Percentiles rank a stretch among this genome's conserved stretches.
Conservation (phyloP, 2,329 filamentous ascomycete species). For the Thielaviopsis ethacetica region DNA sequence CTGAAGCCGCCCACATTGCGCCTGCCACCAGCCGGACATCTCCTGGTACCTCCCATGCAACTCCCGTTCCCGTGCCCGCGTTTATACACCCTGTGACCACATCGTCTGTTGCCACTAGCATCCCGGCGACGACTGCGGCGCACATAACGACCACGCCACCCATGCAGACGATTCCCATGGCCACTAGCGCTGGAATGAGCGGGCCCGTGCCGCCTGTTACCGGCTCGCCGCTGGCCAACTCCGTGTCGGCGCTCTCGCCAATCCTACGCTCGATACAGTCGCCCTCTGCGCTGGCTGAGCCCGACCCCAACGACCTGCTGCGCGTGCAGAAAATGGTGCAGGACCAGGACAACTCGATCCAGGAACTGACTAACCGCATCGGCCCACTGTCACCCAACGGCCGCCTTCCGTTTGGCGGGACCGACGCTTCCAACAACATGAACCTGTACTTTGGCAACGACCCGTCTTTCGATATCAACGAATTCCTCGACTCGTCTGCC, state of each 20-base stretch:
- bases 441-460: conserved; percentile 16
- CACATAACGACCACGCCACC: conserved; percentile 13
- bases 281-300: conserved; percentile 45
- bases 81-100: conserved; percentile 13
- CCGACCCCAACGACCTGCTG: conserved; percentile 61
- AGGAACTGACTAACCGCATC: conserved; percentile 56
- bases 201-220: background rate
- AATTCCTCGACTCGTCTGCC: conserved; percentile 22
- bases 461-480: conserved; percentile 26
- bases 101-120: conserved; percentile 7
- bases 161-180: conserved; percentile 13
- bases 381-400: conserved; percentile 69
- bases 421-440: conserved; percentile 20
- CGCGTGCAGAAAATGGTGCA: conserved; percentile 62
- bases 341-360: conserved; percentile 62
- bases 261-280: conserved; percentile 30
- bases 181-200: conserved; percentile 3
- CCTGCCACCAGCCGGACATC: background rate
- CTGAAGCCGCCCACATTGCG: background rate
- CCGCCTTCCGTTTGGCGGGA: conserved; percentile 51
- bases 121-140: conserved; percentile 14
- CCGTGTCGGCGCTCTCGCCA: conserved; percentile 30
- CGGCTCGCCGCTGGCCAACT: conserved; percentile 13
- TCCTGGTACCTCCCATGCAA: background rate
- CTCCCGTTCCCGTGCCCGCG: conserved; percentile 12